Evolutionary conservation across 2,329 filamentous ascomycete species (phyloP).

Genomic region (Dactylellina cionopaga): DNA sequence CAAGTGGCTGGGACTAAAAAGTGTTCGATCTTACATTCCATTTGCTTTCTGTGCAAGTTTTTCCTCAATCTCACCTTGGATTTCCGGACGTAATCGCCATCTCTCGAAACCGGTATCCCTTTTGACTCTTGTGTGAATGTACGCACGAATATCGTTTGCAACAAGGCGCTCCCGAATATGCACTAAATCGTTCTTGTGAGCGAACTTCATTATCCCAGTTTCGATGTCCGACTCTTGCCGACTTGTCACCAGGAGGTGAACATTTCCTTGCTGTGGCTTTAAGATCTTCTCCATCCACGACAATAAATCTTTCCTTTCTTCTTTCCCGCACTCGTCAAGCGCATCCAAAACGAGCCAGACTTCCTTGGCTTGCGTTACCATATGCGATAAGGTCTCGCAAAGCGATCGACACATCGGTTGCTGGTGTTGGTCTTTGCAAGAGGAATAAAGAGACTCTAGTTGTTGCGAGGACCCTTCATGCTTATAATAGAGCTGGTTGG

Average conservation of each 20-base stretch:
- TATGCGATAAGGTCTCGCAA: slow-evolving; percentile 53
- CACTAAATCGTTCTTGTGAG: background rate
- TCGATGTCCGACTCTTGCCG: background rate
- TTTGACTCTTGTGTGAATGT: slow-evolving; percentile 27
- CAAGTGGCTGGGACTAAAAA: too few relatives aligned
- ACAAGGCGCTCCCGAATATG: background rate
- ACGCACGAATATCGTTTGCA: slow-evolving; percentile 1
- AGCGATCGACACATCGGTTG: slow-evolving; percentile 57
- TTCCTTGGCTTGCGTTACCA: too few relatives aligned
- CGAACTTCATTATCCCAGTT: background rate
- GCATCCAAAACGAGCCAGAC: too few relatives aligned
- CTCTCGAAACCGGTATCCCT: slow-evolving; percentile 54
- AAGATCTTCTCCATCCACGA: background rate
- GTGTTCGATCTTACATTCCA: slow-evolving; percentile 60
- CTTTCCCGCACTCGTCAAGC: slow-evolving; percentile 56
- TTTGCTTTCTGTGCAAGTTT: slow-evolving; percentile 52
- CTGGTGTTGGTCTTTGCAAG: slow-evolving; percentile 55
- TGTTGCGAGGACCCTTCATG: slow-evolving; percentile 36
- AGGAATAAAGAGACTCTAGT: slow-evolving; percentile 56
- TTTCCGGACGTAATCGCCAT: slow-evolving; percentile 54
- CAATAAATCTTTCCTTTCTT: background rate
- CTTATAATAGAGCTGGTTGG: slow-evolving; percentile 57
- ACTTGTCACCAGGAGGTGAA: background rate
- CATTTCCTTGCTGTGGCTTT: background rate
- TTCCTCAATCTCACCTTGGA: too few relatives aligned